These are phyloP conservation scores for Talaromyces sp. DNA, from an alignment of 2,329 filamentous ascomycete species.

Conservation along the genomic window DNA sequence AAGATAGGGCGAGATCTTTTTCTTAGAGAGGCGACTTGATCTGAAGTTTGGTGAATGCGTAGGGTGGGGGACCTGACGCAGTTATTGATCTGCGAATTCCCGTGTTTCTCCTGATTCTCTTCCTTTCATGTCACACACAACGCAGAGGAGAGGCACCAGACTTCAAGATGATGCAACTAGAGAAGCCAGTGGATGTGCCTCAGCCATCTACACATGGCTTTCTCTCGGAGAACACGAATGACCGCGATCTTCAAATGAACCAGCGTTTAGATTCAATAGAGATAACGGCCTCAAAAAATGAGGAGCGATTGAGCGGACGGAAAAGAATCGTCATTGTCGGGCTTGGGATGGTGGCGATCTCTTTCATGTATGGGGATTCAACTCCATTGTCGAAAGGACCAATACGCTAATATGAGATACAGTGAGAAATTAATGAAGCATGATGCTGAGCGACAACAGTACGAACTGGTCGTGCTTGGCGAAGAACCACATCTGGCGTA, in stretches of 20 bases:
- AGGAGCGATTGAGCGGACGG: conserved; percentile 11
- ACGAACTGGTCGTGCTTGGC: conserved; percentile 77
- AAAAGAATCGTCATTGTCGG: conserved; percentile 75
- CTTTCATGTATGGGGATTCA: conserved; percentile 65
- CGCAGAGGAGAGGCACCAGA: neutral
- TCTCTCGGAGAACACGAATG: neutral
- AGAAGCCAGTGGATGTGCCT: neutral
- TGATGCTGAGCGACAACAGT: conserved; percentile 68
- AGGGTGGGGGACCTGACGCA: neutral
- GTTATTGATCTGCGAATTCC: neutral
- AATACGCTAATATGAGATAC: conserved; percentile 8
- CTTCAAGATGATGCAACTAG: neutral
- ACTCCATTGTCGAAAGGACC: neutral
- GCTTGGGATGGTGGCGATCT: conserved; percentile 85
- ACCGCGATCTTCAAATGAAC: neutral
- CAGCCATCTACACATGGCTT: neutral
- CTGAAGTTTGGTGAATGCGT: neutral
- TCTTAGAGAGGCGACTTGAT: neutral
- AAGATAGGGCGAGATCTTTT: neutral
- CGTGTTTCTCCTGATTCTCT: neutral
- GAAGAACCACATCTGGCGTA: conserved; percentile 86
- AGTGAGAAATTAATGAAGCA: conserved; percentile 87
- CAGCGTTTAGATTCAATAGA: neutral
- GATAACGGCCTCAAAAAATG: neutral
- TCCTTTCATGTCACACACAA: neutral